Percentiles rank a stretch among this genome's conserved stretches.
phyloP scores from a whole-genome alignment of 192 early-diverging fungal genomes.

The Diversispora epigaea region DNA sequence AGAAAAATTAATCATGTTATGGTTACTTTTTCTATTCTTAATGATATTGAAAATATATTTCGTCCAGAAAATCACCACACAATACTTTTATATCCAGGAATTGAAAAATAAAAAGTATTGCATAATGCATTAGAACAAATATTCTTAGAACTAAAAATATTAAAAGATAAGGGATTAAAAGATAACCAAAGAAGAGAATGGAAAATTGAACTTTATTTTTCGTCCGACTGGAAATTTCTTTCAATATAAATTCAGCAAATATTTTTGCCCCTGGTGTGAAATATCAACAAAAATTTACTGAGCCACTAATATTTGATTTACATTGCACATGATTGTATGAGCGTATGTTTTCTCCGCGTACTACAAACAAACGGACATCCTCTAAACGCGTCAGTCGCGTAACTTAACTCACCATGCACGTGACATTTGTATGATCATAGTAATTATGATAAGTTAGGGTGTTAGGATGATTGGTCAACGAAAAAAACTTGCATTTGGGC shows the following conservation, averaged over 20 bases:
- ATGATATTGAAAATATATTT: background rate
- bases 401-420: too few species aligned
- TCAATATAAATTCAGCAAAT: background rate
- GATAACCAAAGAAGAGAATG: background rate
- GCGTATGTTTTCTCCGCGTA: too few species aligned
- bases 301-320: too few species aligned
- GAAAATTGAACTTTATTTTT: slow-evolving; percentile 1
- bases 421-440: too few species aligned
- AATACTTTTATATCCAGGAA: too few species aligned
- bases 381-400: too few species aligned
- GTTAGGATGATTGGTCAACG: too few species aligned
- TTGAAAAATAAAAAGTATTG: background rate
- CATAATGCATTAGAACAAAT: background rate
- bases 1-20: background rate
- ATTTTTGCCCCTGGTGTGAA: background rate
- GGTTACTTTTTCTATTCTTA: background rate
- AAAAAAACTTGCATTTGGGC: too few species aligned
- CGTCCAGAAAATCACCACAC: background rate
- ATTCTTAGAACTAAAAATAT: background rate
- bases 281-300: background rate
- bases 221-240: background rate
- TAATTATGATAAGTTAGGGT: too few species aligned
- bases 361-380: too few species aligned
- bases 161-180: background rate
- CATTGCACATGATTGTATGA: too few species aligned